Evolutionary conservation across 257 asterid genomes (phyloP).

Genomic region (Echium plantagineum): DNA sequence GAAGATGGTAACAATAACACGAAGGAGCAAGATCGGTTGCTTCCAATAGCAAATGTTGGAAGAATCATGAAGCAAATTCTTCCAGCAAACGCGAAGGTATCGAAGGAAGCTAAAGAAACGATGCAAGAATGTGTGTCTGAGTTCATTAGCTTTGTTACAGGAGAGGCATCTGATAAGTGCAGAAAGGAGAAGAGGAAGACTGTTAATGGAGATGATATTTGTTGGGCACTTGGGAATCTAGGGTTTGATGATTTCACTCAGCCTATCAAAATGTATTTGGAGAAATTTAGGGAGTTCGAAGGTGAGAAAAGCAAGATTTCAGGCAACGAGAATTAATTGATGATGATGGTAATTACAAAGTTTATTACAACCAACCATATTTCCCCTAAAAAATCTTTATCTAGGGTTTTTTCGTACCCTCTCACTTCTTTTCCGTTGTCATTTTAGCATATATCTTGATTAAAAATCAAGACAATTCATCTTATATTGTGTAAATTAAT

Average conservation of each 20-base stretch:
- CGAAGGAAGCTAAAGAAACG: conserved; percentile 18
- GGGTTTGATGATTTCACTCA: conserved; percentile 20
- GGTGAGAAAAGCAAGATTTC: conserved; percentile 14
- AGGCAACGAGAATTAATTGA: too few relatives aligned
- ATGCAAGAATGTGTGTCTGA: conserved; percentile 23
- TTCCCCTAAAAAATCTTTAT: too few relatives aligned
- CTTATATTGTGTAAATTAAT: too few relatives aligned
- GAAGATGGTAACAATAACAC: conserved; percentile 9
- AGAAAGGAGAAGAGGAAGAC: conserved; percentile 21
- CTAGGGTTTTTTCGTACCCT: too few relatives aligned
- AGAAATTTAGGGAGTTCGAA: conserved; percentile 17
- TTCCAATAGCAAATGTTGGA: conserved; percentile 14
- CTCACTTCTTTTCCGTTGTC: too few relatives aligned
- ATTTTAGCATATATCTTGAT: too few relatives aligned
- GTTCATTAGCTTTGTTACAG: conserved; percentile 22
- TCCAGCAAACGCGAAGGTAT: conserved; percentile 16
- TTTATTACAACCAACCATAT: too few relatives aligned
- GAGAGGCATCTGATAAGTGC: conserved; percentile 18
- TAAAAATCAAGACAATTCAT: too few relatives aligned
- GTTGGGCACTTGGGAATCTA: conserved; percentile 22
- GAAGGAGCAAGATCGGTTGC: conserved; percentile 17
- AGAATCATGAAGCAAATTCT: conserved; percentile 22
- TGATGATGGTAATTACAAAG: too few relatives aligned
- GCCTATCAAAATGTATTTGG: conserved; percentile 12
- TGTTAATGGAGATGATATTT: conserved; percentile 19